phyloP scores from a whole-genome alignment of 805 yeast genomes.

The Yamadazyma insecticola region DNA sequence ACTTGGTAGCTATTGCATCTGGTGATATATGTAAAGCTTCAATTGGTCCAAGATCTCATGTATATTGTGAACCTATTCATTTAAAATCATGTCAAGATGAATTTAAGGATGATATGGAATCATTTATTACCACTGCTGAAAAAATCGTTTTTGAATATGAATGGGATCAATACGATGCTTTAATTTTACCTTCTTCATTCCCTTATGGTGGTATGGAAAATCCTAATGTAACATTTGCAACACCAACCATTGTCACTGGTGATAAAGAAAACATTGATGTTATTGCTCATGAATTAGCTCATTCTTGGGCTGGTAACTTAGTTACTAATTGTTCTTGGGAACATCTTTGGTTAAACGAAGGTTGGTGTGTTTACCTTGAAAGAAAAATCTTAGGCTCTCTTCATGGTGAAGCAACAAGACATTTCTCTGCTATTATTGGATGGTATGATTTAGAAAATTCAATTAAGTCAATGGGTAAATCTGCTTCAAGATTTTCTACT shows the following conservation, averaged over 20 bases:
- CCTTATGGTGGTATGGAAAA: constrained; percentile 40
- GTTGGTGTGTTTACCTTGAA: constrained; percentile 34
- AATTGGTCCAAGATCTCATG: constrained; percentile 31
- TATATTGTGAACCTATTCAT: constrained; percentile 23
- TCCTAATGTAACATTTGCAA: constrained; percentile 30
- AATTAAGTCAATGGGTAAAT: constrained; percentile 58
- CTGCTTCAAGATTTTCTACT: constrained; percentile 48
- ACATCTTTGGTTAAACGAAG: constrained; percentile 36
- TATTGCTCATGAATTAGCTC: constrained; percentile 36
- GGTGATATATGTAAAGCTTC: constrained; percentile 26
- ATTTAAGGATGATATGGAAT: constrained; percentile 31
- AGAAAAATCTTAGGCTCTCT: constrained; percentile 51
- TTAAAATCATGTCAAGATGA: constrained; percentile 30
- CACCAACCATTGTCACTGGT: constrained; percentile 29
- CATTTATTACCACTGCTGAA: constrained; percentile 31
- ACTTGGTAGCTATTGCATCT: constrained; percentile 30
- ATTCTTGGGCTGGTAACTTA: constrained; percentile 35
- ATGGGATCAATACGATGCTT: constrained; percentile 30
- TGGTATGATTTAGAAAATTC: constrained; percentile 77
- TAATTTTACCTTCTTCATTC: constrained; percentile 27
- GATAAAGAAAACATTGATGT: constrained; percentile 32
- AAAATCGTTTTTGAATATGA: constrained; percentile 27
- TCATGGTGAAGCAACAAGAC: constrained; percentile 77
- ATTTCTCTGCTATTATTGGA: constrained; percentile 80
- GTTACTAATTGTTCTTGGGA: constrained; percentile 35